A percentile compares a stretch with the other conserved stretches of the same genome.
Conservation (phyloP, 73 alveolate species). For the Durusdinium trenchii region DNA sequence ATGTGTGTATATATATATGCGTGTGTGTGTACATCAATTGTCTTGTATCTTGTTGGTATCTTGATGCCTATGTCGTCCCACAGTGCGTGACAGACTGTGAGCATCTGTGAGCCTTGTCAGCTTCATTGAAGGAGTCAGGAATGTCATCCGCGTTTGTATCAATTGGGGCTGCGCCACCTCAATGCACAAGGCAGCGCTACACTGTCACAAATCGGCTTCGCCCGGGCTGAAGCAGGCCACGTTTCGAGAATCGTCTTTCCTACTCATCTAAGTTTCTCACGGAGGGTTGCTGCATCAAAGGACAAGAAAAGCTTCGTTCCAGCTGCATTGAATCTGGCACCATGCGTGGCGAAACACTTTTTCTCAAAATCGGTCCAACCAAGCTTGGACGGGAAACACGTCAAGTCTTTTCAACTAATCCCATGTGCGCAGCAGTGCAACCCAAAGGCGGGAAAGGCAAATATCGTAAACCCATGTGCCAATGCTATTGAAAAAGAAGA, state of each 20-base stretch:
- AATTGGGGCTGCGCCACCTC: slow-evolving; percentile 73
- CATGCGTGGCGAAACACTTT: background rate
- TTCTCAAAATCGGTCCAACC: too few relatives aligned
- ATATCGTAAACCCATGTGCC: too few relatives aligned
- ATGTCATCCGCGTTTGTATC: slow-evolving; percentile 83
- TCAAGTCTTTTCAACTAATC: too few relatives aligned
- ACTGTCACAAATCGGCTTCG: background rate
- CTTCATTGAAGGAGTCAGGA: slow-evolving; percentile 80
- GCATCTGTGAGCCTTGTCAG: slow-evolving; percentile 55
- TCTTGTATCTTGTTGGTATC: background rate
- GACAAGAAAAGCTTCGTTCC: slow-evolving; percentile 75
- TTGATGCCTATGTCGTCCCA: background rate
- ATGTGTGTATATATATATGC: background rate
- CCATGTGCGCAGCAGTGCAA: too few relatives aligned
- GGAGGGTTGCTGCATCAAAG: slow-evolving; percentile 75
- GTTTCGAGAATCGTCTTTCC: background rate
- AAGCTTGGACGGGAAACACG: too few relatives aligned
- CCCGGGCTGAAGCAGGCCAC: background rate
- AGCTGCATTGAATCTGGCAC: slow-evolving; percentile 70
- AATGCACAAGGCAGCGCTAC: background rate
- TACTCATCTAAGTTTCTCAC: background rate
- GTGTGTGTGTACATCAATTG: too few relatives aligned
- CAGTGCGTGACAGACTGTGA: too few relatives aligned
- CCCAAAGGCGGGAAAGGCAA: too few relatives aligned
- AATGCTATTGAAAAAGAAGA: too few relatives aligned